Percentiles rank a stretch among this genome's conserved stretches.
phyloP scores from a whole-genome alignment of 1,139 yeast genomes.

The Suzukiozyma palmioleophila region DNA sequence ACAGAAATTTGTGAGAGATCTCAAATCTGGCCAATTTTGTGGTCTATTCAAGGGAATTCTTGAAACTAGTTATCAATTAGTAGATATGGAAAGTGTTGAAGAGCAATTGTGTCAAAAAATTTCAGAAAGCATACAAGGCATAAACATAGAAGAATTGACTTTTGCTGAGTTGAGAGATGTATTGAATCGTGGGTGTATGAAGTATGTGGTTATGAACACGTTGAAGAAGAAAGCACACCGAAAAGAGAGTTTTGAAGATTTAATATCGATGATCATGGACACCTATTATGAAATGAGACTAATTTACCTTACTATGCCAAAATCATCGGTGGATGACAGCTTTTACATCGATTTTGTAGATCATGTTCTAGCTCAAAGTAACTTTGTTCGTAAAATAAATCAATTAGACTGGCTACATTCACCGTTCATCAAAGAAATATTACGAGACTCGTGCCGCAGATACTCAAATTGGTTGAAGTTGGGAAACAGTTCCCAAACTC shows the following conservation, averaged over 20 bases:
- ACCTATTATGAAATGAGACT: conserved; percentile 2
- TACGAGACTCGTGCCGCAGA: conserved; percentile 11
- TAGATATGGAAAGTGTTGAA: neutral
- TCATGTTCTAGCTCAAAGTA: neutral
- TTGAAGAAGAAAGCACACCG: neutral
- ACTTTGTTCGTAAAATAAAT: conserved; percentile 23
- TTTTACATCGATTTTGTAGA: neutral
- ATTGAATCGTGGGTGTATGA: neutral
- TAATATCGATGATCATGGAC: neutral
- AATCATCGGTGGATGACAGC: neutral
- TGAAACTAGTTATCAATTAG: neutral
- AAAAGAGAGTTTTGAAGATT: neutral
- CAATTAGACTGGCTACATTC: conserved; percentile 21
- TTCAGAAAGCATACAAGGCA: neutral
- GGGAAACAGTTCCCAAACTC: neutral
- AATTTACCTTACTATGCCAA: neutral
- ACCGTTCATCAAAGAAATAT: conserved; percentile 14
- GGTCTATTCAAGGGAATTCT: neutral
- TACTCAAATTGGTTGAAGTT: neutral
- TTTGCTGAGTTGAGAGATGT: neutral
- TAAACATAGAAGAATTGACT: neutral
- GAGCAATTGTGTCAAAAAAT: neutral
- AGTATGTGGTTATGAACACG: conserved; percentile 1
- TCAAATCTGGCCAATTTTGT: conserved; percentile 3
- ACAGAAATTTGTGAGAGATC: conserved; percentile 17